Conservation (phyloP, 257 asterid genomes). For the Rauvolfia tetraphylla region DNA sequence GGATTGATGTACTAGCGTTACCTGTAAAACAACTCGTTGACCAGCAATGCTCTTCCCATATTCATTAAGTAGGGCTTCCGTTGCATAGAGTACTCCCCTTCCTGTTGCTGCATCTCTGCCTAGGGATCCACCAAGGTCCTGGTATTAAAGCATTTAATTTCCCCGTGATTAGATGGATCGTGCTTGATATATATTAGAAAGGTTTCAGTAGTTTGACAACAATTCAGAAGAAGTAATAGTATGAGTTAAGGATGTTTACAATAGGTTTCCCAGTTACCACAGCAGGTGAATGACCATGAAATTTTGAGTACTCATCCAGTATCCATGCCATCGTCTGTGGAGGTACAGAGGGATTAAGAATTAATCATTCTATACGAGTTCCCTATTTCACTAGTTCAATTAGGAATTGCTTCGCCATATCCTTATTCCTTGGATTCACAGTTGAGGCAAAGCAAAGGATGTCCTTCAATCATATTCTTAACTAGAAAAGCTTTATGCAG, state of each 20-base stretch:
- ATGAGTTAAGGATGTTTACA: constrained; percentile 27
- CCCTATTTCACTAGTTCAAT: not conserved
- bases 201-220: not conserved
- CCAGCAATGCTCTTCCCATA: constrained; percentile 54
- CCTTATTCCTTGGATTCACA: not conserved
- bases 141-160: not conserved
- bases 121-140: constrained; percentile 77
- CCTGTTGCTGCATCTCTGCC: constrained; percentile 77
- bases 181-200: not conserved
- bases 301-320: constrained; percentile 65
- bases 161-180: not conserved
- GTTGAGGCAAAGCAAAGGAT: not conserved
- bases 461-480: not conserved
- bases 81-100: constrained; percentile 55
- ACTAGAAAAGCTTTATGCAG: not conserved
- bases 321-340: constrained; percentile 73
- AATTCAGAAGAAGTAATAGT: not conserved
- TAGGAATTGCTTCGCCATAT: not conserved
- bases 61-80: constrained; percentile 59
- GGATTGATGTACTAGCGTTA: not conserved
- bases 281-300: constrained; percentile 68
- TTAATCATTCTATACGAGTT: constrained; percentile 1
- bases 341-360: not conserved
- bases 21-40: constrained; percentile 54
- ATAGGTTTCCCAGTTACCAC: constrained; percentile 65